Evolutionary conservation across 768 basidiomycete species (phyloP).

Genomic region (Pisolithus tinctorius): DNA sequence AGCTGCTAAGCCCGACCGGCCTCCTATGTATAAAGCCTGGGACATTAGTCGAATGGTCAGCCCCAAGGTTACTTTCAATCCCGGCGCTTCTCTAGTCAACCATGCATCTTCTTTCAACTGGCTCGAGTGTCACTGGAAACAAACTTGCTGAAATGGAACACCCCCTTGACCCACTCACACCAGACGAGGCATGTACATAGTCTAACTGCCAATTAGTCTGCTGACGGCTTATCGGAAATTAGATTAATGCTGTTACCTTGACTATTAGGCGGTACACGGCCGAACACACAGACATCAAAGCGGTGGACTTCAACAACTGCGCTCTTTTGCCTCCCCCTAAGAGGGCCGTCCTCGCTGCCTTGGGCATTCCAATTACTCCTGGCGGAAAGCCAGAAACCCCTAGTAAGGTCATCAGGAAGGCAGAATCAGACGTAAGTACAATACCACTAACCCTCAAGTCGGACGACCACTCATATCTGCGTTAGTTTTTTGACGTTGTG

Average conservation of each 20-base stretch:
- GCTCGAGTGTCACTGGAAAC: conserved; percentile 9
- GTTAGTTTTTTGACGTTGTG: conserved; percentile 71
- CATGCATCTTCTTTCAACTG: conserved; percentile 23
- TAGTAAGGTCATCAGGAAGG: conserved; percentile 54
- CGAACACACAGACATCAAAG: conserved; percentile 51
- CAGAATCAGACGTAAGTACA: conserved; percentile 67
- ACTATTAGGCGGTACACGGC: conserved; percentile 49
- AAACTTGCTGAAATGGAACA: conserved; percentile 33
- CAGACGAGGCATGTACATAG: conserved; percentile 49
- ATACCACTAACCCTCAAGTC: neutral
- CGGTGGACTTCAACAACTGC: conserved; percentile 67
- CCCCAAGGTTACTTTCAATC: neutral
- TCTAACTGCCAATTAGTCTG: conserved; percentile 1
- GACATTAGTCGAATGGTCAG: conserved; percentile 11
- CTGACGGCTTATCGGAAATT: conserved; percentile 5
- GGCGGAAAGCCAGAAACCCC: conserved; percentile 51
- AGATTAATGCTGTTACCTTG: conserved; percentile 63
- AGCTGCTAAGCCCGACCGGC: neutral
- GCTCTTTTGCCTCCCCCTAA: conserved; percentile 68
- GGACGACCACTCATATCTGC: neutral
- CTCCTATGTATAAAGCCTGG: neutral
- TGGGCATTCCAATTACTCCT: conserved; percentile 65
- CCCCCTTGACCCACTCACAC: conserved; percentile 61
- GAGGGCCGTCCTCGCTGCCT: conserved; percentile 65
- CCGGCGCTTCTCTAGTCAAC: neutral